A percentile compares a stretch with the other conserved stretches of the same genome.
These are phyloP conservation scores for Colletotrichum sp. DNA, from an alignment of 2,329 filamentous ascomycete genomes.

Conservation along the genomic window DNA sequence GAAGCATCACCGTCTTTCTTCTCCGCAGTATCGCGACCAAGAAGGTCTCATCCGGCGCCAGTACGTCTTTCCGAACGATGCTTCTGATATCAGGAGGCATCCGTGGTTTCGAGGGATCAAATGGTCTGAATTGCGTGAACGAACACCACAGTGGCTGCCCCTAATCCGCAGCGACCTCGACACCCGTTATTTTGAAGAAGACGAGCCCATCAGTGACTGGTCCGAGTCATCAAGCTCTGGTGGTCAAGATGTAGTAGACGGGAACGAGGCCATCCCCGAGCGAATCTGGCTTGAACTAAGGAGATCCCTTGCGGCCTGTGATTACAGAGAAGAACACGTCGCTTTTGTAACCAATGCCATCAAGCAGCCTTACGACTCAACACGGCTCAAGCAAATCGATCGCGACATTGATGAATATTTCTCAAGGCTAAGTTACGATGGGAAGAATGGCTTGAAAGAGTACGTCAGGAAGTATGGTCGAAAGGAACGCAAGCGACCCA, in stretches of 20 bases:
- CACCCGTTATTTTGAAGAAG: constrained; percentile 90
- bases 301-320: not conserved
- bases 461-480: constrained; percentile 58
- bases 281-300: not conserved
- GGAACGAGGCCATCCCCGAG: not conserved
- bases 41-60: constrained; percentile 35
- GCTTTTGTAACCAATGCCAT: constrained; percentile 42
- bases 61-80: constrained; percentile 84
- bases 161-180: constrained; percentile 71
- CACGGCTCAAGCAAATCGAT: constrained; percentile 54
- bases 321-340: not conserved
- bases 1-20: constrained; percentile 78
- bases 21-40: constrained; percentile 33
- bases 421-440: constrained; percentile 34
- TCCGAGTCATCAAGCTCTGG: constrained; percentile 45
- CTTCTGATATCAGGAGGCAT: constrained; percentile 87
- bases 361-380: constrained; percentile 52
- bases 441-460: constrained; percentile 51
- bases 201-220: constrained; percentile 72
- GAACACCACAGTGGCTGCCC: constrained; percentile 80
- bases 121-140: constrained; percentile 77
- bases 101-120: constrained; percentile 81
- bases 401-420: constrained; percentile 47
- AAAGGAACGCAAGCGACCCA: constrained; percentile 77
- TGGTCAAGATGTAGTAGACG: not conserved